Evolutionary conservation across 2,329 filamentous ascomycete species (phyloP).

Genomic region (Hypoxylon sp.): DNA sequence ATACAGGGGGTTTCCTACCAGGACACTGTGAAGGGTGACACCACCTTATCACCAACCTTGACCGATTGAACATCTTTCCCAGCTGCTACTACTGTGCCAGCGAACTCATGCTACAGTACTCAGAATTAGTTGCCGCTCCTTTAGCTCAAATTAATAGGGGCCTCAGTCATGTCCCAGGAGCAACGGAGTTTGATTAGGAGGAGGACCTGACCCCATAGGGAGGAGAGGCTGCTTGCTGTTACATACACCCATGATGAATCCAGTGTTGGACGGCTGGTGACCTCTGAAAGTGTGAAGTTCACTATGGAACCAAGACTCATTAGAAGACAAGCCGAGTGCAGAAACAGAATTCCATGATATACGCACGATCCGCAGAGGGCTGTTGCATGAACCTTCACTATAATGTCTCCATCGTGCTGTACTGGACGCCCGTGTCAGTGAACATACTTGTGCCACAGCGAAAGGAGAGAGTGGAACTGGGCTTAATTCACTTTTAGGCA

Average conservation of each 20-base stretch:
- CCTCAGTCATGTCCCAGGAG: background rate
- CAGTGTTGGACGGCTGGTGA: constrained; percentile 77
- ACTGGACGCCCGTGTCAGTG: constrained; percentile 61
- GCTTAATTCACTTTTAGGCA: constrained; percentile 72
- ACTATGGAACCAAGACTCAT: constrained; percentile 59
- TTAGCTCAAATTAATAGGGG: background rate
- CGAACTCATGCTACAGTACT: constrained; percentile 80
- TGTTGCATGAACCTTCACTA: constrained; percentile 86
- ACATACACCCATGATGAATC: constrained; percentile 73
- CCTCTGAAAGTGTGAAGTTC: constrained; percentile 91
- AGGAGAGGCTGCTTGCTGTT: background rate
- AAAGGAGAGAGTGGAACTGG: constrained; percentile 14
- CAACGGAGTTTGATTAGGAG: background rate
- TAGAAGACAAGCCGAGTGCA: constrained; percentile 13
- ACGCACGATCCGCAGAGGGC: constrained; percentile 89
- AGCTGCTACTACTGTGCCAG: constrained; percentile 78
- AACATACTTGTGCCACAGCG: constrained; percentile 14
- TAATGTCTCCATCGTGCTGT: constrained; percentile 78
- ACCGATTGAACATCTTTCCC: constrained; percentile 79
- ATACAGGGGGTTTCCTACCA: constrained; percentile 67
- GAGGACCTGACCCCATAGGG: background rate
- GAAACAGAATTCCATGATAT: constrained; percentile 19
- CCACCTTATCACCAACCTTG: constrained; percentile 81
- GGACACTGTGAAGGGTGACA: constrained; percentile 86
- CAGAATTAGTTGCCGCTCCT: background rate